Conservation (phyloP, 108 stramenopile species). For the Epipyxis sp. region DNA sequence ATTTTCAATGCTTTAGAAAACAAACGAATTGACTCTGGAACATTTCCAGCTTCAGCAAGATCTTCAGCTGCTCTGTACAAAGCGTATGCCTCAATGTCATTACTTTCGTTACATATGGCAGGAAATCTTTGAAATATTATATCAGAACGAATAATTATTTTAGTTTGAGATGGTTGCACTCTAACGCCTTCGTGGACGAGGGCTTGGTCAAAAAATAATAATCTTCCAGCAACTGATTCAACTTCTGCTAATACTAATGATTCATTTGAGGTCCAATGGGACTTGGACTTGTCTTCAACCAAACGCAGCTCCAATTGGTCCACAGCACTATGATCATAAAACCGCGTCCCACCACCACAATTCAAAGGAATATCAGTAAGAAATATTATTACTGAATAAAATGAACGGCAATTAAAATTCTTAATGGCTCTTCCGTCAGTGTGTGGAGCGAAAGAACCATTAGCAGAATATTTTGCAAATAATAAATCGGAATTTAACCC, state of each 20-base stretch:
- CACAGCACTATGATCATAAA: conserved; percentile 6
- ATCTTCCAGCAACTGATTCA: conserved; percentile 32
- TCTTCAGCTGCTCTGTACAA: conserved; percentile 38
- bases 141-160: conserved; percentile 44
- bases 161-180: not conserved
- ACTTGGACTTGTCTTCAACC: not conserved
- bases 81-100: conserved; percentile 33
- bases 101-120: conserved; percentile 30
- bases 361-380: conserved; percentile 29
- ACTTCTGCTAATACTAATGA: conserved; percentile 7
- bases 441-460: conserved; percentile 41
- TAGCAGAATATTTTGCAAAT: conserved; percentile 32
- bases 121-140: conserved; percentile 33
- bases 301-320: conserved; percentile 27
- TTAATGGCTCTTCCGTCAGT: conserved; percentile 39
- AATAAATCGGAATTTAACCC: conserved; percentile 34
- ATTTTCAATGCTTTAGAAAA: conserved; percentile 36
- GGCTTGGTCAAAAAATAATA: conserved; percentile 38
- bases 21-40: conserved; percentile 18
- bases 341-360: conserved; percentile 38
- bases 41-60: conserved; percentile 15
- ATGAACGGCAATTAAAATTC: conserved; percentile 33
- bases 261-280: not conserved
- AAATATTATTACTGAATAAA: conserved; percentile 35
- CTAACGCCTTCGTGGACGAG: conserved; percentile 40